Evolutionary conservation across 2,329 filamentous ascomycete genomes (phyloP).

Genomic region (Neonectria hederae): DNA sequence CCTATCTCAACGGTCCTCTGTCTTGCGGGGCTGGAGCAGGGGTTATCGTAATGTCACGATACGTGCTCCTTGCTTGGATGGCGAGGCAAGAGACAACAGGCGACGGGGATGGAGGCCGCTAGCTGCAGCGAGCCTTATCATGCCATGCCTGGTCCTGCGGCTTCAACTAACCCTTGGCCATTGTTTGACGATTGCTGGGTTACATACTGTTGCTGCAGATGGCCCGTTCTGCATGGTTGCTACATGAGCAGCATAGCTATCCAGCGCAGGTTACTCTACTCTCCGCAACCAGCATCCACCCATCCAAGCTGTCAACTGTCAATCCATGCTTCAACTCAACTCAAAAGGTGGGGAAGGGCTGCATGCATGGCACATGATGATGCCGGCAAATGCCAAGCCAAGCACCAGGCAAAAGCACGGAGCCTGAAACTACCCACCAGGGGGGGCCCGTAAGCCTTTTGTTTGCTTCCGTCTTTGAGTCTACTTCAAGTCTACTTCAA

Average conservation of each 20-base stretch:
- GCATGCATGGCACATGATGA: neutral
- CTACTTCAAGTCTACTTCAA: too few species aligned
- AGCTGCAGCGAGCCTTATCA: too few species aligned
- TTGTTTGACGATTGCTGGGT: neutral
- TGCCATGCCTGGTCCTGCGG: neutral
- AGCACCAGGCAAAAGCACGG: neutral
- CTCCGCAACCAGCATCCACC: neutral
- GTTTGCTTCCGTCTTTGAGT: too few species aligned
- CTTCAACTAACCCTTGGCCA: neutral
- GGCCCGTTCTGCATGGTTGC: too few species aligned
- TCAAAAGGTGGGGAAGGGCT: neutral
- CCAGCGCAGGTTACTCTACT: neutral
- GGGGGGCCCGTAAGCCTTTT: neutral
- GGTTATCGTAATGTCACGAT: too few species aligned
- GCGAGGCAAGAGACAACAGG: neutral
- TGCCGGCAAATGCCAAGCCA: neutral
- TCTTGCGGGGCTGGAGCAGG: too few species aligned
- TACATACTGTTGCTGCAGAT: neutral
- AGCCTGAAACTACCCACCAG: neutral
- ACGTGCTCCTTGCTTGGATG: too few species aligned
- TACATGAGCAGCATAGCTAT: too few species aligned
- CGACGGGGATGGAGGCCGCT: too few species aligned
- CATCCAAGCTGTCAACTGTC: too few species aligned
- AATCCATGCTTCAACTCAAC: neutral
- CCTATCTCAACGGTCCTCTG: too few species aligned